Percentiles rank a stretch among this genome's conserved stretches.
Evolutionary conservation across 345 rosid genomes (phyloP).

Genomic region (Viola odorata): DNA sequence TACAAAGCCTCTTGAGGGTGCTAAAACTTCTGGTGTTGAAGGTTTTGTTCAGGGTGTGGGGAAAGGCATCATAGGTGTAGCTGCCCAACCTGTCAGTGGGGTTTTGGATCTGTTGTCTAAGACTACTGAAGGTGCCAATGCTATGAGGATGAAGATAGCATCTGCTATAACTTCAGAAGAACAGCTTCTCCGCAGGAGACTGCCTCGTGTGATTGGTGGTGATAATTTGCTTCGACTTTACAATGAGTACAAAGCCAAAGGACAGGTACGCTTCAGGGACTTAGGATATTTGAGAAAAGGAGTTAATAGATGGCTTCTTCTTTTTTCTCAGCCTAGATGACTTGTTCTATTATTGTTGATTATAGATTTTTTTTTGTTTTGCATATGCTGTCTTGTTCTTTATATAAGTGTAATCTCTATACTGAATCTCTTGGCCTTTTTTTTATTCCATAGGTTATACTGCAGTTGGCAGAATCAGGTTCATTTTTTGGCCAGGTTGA

Average conservation of each 20-base stretch:
- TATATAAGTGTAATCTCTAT: constrained; percentile 3
- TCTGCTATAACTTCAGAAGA: constrained; percentile 98
- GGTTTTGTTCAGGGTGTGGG: constrained; percentile 99
- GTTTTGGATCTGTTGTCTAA: constrained; percentile 96
- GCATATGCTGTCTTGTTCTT: neutral
- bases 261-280: constrained; percentile 53
- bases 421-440: constrained; percentile 13
- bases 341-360: neutral
- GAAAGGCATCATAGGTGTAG: constrained; percentile 94
- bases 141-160: constrained; percentile 94
- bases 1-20: constrained; percentile 98
- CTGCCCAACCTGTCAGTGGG: constrained; percentile 99
- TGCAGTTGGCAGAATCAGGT: constrained; percentile 94
- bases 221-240: constrained; percentile 90
- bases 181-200: constrained; percentile 88
- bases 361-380: too few relatives aligned
- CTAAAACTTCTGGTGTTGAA: constrained; percentile 90
- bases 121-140: constrained; percentile 99
- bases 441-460: constrained; percentile 57
- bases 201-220: constrained; percentile 86
- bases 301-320: neutral
- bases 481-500: constrained; percentile 94
- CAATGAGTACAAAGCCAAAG: constrained; percentile 78
- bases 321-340: neutral
- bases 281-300: neutral